Conservation (phyloP, 169 alveolate genomes). For the Ichthyophthirius multifiliis region DNA sequence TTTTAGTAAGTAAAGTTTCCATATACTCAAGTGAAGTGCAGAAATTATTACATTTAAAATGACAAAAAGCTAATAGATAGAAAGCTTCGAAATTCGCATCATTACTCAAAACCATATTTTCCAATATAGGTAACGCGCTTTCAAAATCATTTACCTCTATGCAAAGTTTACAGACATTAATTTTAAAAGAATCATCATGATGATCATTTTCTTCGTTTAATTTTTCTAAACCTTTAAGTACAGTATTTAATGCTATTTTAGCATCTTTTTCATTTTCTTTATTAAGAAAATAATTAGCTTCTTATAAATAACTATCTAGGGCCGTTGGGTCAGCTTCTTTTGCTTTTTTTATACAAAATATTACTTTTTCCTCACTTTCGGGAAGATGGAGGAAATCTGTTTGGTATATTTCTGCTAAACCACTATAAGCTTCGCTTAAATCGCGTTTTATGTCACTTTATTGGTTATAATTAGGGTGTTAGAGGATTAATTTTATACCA, state of each 20-base stretch:
- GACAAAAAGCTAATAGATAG: neutral
- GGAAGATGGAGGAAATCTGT: constrained; percentile 6
- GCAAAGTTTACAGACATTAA: neutral
- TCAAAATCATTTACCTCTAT: neutral
- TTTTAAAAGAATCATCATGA: neutral
- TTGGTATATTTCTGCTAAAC: neutral
- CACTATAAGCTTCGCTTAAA: neutral
- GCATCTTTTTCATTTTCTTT: constrained; percentile 13
- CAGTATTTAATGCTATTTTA: neutral
- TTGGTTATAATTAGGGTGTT: neutral
- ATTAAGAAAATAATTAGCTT: constrained; percentile 1
- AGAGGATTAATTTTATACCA: neutral
- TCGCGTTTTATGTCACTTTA: neutral
- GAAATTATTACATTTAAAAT: neutral
- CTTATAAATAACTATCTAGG: neutral
- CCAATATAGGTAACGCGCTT: neutral
- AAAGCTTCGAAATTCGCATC: neutral
- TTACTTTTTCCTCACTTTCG: neutral
- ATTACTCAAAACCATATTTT: neutral
- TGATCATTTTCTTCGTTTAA: neutral
- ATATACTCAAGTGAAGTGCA: neutral
- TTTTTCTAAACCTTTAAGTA: neutral
- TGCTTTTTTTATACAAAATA: neutral
- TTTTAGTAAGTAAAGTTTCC: neutral
- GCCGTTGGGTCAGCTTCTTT: constrained; percentile 4